A percentile compares a stretch with the other conserved stretches of the same genome.
Conservation (phyloP, 2,329 filamentous ascomycete species). For the Teratosphaeria destructans region DNA sequence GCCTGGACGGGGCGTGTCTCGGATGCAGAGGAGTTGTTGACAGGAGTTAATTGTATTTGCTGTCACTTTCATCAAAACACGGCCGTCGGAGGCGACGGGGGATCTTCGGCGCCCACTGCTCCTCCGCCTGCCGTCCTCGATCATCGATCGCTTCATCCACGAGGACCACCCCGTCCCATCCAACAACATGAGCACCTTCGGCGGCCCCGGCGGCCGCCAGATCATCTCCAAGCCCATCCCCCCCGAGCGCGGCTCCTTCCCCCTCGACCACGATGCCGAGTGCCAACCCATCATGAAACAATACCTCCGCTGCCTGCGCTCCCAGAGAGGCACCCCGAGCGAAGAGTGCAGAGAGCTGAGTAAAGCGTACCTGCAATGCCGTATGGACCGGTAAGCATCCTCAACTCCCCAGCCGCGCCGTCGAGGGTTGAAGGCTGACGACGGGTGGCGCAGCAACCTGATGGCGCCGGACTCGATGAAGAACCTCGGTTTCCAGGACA, state of each 20-base stretch:
- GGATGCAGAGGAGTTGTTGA: background rate
- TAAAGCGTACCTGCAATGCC: constrained; percentile 79
- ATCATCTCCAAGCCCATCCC: constrained; percentile 58
- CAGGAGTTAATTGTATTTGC: background rate
- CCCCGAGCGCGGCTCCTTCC: constrained; percentile 88
- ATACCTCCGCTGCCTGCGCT: constrained; percentile 82
- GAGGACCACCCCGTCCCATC: background rate
- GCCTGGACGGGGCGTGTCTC: background rate
- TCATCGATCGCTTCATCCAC: background rate
- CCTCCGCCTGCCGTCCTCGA: background rate
- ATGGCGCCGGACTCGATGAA: constrained; percentile 95
- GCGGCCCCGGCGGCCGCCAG: constrained; percentile 57
- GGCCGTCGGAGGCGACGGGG: background rate
- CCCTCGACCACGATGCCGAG: constrained; percentile 93
- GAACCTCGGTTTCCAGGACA: constrained; percentile 66
- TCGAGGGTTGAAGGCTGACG: background rate
- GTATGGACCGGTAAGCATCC: constrained; percentile 75
- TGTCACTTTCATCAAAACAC: background rate
- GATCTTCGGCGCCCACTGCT: background rate
- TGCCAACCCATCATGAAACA: constrained; percentile 80
- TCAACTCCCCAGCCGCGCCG: too few relatives aligned
- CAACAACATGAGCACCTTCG: constrained; percentile 42
- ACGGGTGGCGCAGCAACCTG: constrained; percentile 50
- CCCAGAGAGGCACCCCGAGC: constrained; percentile 72
- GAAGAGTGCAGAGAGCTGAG: constrained; percentile 74